These are phyloP conservation scores for Phlegmacium glaucopus DNA, from an alignment of 768 basidiomycete species.

Conservation along the genomic window DNA sequence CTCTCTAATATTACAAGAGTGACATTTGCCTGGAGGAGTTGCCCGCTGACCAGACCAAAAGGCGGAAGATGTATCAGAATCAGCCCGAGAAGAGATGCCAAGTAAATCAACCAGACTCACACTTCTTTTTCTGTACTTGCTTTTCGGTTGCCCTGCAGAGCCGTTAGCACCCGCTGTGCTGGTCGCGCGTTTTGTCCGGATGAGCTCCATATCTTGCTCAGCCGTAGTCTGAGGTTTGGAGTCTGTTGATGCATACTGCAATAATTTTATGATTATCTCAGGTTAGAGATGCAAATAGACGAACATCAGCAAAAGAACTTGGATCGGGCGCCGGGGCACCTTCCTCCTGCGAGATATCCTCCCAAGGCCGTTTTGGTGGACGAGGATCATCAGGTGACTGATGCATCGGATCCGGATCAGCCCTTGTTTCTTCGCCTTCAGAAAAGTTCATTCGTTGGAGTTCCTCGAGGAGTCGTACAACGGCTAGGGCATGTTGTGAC, in stretches of 20 bases:
- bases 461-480: conserved; percentile 67
- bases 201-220: conserved; percentile 83
- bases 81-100: conserved; percentile 4
- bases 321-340: conserved; percentile 22
- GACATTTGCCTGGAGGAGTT: conserved; percentile 82
- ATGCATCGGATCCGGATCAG: conserved; percentile 19
- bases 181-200: conserved; percentile 77
- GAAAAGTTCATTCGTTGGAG: conserved; percentile 42
- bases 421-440: conserved; percentile 32
- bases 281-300: conserved; percentile 4
- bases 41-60: conserved; percentile 58
- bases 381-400: conserved; percentile 48
- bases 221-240: conserved; percentile 57
- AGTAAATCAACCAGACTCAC: conserved; percentile 43
- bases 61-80: conserved; percentile 7
- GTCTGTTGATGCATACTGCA: conserved; percentile 8
- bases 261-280: neutral
- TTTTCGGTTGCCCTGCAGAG: conserved; percentile 57
- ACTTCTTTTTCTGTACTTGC: conserved; percentile 82
- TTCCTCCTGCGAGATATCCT: conserved; percentile 58
- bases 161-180: conserved; percentile 55
- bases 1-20: conserved; percentile 84
- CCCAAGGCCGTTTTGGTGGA: conserved; percentile 78
- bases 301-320: conserved; percentile 31
- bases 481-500: conserved; percentile 60